Evolutionary conservation across 768 basidiomycete genomes (phyloP).

Genomic region (Vararia minispora): DNA sequence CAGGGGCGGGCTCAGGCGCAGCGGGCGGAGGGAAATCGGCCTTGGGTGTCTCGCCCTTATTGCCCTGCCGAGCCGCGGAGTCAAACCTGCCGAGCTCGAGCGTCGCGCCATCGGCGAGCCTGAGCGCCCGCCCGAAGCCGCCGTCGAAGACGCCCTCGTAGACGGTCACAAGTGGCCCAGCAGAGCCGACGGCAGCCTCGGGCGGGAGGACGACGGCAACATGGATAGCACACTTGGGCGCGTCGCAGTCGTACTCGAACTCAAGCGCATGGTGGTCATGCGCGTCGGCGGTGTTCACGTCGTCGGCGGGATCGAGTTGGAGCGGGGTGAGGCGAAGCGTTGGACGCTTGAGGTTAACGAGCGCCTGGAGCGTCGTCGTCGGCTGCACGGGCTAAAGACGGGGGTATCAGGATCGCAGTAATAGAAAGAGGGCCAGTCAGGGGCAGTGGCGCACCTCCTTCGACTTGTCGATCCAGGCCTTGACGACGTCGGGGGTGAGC

Average conservation of each 20-base stretch:
- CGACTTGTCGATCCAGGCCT: conserved; percentile 75
- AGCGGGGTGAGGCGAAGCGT: conserved; percentile 70
- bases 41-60: no score
- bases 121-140: conserved; percentile 69
- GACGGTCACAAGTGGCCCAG: conserved; percentile 37
- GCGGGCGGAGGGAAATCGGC: no score
- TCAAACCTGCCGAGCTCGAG: conserved; percentile 68
- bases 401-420: neutral
- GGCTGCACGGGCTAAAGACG: conserved; percentile 54
- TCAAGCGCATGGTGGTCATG: conserved; percentile 70
- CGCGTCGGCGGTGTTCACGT: conserved; percentile 32
- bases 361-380: conserved; percentile 87
- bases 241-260: conserved; percentile 89
- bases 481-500: conserved; percentile 74
- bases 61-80: neutral
- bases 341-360: conserved; percentile 90
- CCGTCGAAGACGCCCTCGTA: conserved; percentile 64
- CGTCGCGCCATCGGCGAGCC: conserved; percentile 65
- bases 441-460: conserved; percentile 53
- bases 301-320: conserved; percentile 28
- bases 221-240: conserved; percentile 72
- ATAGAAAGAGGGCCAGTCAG: neutral
- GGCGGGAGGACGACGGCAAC: conserved; percentile 66
- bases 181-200: conserved; percentile 18
- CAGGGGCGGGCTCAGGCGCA: conserved; percentile 1